Base-by-base conservation (phyloP, 2,329 filamentous ascomycete species). In the Trichoderma sp. region DNA sequence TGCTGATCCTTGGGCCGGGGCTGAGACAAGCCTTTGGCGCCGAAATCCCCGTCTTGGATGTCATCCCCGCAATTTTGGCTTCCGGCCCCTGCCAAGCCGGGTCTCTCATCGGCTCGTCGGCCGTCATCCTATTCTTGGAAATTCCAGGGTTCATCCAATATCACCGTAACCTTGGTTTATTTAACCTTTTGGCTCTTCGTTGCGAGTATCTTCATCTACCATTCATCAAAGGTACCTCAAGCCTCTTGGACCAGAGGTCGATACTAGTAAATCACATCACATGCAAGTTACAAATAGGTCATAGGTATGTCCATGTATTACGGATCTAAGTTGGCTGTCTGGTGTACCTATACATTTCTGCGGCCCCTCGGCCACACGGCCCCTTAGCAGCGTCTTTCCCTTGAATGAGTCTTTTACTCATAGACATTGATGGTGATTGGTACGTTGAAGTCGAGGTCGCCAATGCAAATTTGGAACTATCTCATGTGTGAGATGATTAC, bases 381-480 rank as follows among this genome's bases (percentile, higher is more conserved):
- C 12, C 36, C 30, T 63, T 1, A 63, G 5, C 5, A 24, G 15
- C 5, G n/a, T 30, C 36, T 14, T 63, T 63, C 43, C 3, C 36
- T n/a, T 6, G 36, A 51, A 30, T 14, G 15, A 28, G 5, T 18
- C 36, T 47, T 43, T 47, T 26, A 63, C 8, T 63, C 61, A 21
- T 66, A 66, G 47, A 66, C 24, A 24, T 66, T 66, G 43, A 66
- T 66, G 43, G 63, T 66, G 28, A 66, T 34, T 24, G 63, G 63
- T 24, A 56, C 32, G 6, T 66, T 66, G 39, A 66, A 66, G 21
- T 66, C 63, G 21, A 66, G 47, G 3, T 66, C 63, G 28, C 63
- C 63, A 21, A 66, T 66, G 63, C 63, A 66, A 36, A 66, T 66
- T 66, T 66, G 63, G 47, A 66, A 66, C 63, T 66, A 21, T 51